These are phyloP conservation scores for Hagleromyces aurorensis DNA, from an alignment of 805 yeast genomes.

Conservation along the genomic window DNA sequence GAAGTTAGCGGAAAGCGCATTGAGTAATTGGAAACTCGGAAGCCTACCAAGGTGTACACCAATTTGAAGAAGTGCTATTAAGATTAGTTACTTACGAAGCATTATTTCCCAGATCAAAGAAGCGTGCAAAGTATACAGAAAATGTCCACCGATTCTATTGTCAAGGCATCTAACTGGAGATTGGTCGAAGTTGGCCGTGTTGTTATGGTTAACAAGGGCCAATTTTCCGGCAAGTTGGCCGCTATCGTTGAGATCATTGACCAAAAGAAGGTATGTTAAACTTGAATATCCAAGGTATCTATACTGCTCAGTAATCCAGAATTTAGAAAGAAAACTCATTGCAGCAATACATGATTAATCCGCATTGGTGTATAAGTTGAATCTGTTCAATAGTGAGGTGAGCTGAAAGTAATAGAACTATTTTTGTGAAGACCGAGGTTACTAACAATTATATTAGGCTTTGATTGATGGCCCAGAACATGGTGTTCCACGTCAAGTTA, in stretches of 20 bases:
- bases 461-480: slow-evolving; percentile 93
- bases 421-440: neutral
- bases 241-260: slow-evolving; percentile 97
- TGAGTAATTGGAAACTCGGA: no score
- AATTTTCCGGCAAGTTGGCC: slow-evolving; percentile 75
- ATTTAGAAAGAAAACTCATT: no score
- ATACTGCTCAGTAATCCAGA: no score
- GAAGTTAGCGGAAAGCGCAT: no score
- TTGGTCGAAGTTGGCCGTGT: slow-evolving; percentile 99
- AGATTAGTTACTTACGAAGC: no score
- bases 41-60: no score
- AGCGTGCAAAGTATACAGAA: slow-evolving; percentile 19
- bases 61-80: no score
- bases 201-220: slow-evolving; percentile 81
- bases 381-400: no score
- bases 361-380: no score
- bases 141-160: slow-evolving; percentile 67
- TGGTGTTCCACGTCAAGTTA: slow-evolving; percentile 86
- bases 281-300: neutral
- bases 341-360: no score
- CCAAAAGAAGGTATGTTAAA: slow-evolving; percentile 87
- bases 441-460: slow-evolving; percentile 41
- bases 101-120: no score
- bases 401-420: no score
- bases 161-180: slow-evolving; percentile 98